Evolutionary conservation across 768 basidiomycete species (phyloP).

Genomic region (Solioccasus polychromus): DNA sequence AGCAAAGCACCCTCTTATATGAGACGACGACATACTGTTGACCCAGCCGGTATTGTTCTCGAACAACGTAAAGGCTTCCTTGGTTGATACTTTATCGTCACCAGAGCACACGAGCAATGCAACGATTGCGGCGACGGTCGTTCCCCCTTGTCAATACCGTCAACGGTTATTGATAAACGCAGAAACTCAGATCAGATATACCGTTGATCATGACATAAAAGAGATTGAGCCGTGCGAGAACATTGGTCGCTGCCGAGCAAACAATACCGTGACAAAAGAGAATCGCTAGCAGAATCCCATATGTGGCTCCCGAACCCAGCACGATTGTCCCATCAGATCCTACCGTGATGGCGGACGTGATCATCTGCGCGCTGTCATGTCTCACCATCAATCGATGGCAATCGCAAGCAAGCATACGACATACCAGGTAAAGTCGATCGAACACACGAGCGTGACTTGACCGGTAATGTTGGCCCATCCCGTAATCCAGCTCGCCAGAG

Average conservation of each 20-base stretch:
- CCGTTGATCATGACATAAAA: conserved; percentile 69
- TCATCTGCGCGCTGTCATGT: conserved; percentile 63
- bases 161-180: not conserved
- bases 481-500: conserved; percentile 56
- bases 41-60: conserved; percentile 73
- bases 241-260: conserved; percentile 64
- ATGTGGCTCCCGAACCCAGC: conserved; percentile 60
- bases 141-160: conserved; percentile 46
- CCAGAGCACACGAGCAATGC: conserved; percentile 56
- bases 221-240: conserved; percentile 66
- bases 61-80: conserved; percentile 64
- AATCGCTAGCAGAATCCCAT: conserved; percentile 63
- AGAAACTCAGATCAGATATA: conserved; percentile 25
- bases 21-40: conserved; percentile 41
- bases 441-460: conserved; percentile 66
- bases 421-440: conserved; percentile 71
- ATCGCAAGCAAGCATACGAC: conserved; percentile 6
- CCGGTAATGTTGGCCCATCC: conserved; percentile 77
- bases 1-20: not conserved
- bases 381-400: not conserved
- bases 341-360: conserved; percentile 66
- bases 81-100: conserved; percentile 57
- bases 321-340: conserved; percentile 50
- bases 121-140: conserved; percentile 61
- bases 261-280: conserved; percentile 66